phyloP scores from a whole-genome alignment of 192 early-diverging fungal genomes.

The Rhizophagus sp. region DNA sequence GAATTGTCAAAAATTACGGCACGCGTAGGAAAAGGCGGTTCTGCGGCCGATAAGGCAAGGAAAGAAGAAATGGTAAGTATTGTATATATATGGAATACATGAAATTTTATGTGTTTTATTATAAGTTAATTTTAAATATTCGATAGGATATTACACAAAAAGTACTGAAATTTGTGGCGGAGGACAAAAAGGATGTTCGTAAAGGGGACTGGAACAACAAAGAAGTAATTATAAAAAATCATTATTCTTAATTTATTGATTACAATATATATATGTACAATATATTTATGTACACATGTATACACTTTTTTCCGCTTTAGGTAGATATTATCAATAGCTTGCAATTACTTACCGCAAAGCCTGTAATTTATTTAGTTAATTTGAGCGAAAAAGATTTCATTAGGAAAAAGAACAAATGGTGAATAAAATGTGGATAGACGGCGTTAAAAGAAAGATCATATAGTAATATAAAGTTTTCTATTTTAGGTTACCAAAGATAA shows the following conservation, averaged over 20 bases:
- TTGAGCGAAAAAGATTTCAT: constrained; percentile 86
- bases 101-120: too few relatives aligned
- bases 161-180: constrained; percentile 76
- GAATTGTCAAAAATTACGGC: constrained; percentile 66
- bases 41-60: constrained; percentile 83
- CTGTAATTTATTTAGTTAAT: constrained; percentile 94
- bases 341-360: constrained; percentile 91
- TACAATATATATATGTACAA: neutral
- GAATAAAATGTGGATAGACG: neutral
- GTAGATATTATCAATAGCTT: constrained; percentile 85
- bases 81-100: neutral
- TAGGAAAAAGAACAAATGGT: constrained; percentile 95
- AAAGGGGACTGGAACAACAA: constrained; percentile 88
- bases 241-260: neutral
- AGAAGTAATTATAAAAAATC: constrained; percentile 59
- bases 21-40: constrained; percentile 76
- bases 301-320: neutral
- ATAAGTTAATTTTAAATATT: neutral
- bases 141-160: constrained; percentile 59
- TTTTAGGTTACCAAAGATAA: constrained; percentile 76
- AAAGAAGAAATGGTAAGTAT: constrained; percentile 75
- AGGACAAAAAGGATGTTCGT: constrained; percentile 82
- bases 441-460: neutral
- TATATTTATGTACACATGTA: neutral
- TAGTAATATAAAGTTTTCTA: neutral